Conservation (phyloP, 805 yeast genomes). For the Kuraishia ogatae region DNA sequence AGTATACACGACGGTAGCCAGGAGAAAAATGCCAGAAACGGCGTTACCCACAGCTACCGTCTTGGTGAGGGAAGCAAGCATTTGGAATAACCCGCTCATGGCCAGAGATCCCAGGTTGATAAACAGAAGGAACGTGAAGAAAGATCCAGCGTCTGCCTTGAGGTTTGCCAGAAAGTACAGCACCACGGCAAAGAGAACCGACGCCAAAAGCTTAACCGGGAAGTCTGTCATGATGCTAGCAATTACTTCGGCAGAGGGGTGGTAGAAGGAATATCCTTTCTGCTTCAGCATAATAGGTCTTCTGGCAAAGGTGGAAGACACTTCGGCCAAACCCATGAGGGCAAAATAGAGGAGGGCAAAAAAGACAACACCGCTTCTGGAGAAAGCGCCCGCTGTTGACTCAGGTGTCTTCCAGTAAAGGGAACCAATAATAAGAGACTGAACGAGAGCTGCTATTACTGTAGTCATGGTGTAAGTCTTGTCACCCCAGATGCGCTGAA, state of each 20-base stretch:
- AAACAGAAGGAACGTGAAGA: conserved; percentile 42
- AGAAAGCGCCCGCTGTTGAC: conserved; percentile 47
- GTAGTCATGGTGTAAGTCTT: conserved; percentile 37
- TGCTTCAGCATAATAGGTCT: conserved; percentile 64
- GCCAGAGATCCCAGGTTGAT: conserved; percentile 33
- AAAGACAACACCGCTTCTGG: conserved; percentile 57
- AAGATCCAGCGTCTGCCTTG: conserved; percentile 40
- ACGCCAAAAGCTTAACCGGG: conserved; percentile 47
- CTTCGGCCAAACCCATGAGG: conserved; percentile 39
- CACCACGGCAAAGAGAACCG: conserved; percentile 36
- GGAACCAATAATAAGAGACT: conserved; percentile 58
- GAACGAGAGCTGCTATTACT: conserved; percentile 38
- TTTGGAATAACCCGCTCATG: conserved; percentile 43
- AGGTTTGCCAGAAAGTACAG: conserved; percentile 51
- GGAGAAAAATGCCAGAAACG: conserved; percentile 44
- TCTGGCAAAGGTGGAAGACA: conserved; percentile 34
- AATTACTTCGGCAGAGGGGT: conserved; percentile 67
- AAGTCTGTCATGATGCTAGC: conserved; percentile 52
- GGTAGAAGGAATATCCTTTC: conserved; percentile 60
- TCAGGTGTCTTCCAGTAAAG: conserved; percentile 45
- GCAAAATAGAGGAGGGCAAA: conserved; percentile 48
- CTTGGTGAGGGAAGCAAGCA: conserved; percentile 42
- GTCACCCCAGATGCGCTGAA: conserved; percentile 50
- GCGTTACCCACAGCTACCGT: conserved; percentile 51
- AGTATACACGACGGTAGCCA: conserved; percentile 48